A percentile compares a stretch with the other conserved stretches of the same genome.
Evolutionary conservation across 371 early-diverging fungal genomes (phyloP).

Genomic region (Zychaea mexicana): DNA sequence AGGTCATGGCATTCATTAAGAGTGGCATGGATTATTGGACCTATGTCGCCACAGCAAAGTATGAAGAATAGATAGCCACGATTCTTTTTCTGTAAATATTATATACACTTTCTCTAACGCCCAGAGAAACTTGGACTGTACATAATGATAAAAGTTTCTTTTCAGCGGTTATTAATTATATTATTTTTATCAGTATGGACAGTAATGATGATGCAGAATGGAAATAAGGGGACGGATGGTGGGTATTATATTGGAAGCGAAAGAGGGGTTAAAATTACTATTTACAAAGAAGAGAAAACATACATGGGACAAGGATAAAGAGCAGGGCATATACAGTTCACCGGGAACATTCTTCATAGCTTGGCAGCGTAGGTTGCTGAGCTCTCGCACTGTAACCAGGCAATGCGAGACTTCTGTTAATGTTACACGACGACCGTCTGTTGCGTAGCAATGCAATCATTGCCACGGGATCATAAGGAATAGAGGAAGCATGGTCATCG

Average conservation of each 20-base stretch:
- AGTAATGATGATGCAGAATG: no score
- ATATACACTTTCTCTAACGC: no score
- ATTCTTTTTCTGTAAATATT: no score
- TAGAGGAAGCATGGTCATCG: constrained; percentile 23
- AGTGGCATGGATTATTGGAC: constrained; percentile 36
- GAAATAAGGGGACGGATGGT: no score
- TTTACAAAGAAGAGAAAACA: no score
- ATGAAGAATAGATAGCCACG: constrained; percentile 6
- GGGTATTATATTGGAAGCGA: no score
- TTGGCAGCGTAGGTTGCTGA: background rate
- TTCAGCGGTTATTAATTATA: no score
- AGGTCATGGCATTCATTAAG: constrained; percentile 37
- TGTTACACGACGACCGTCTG: background rate
- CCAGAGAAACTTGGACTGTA: no score
- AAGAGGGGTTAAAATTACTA: no score
- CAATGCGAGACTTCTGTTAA: background rate
- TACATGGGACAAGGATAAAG: no score
- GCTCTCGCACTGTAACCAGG: background rate
- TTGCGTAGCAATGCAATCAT: constrained; percentile 13
- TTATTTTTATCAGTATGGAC: no score
- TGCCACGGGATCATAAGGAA: constrained; percentile 38
- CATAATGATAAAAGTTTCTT: no score
- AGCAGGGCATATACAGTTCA: background rate
- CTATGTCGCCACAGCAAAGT: constrained; percentile 25
- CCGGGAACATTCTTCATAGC: background rate